A percentile compares a stretch with the other conserved stretches of the same genome.
phyloP scores from a whole-genome alignment of 108 stramenopile species.

The Chaetoceros tenuissimus region DNA sequence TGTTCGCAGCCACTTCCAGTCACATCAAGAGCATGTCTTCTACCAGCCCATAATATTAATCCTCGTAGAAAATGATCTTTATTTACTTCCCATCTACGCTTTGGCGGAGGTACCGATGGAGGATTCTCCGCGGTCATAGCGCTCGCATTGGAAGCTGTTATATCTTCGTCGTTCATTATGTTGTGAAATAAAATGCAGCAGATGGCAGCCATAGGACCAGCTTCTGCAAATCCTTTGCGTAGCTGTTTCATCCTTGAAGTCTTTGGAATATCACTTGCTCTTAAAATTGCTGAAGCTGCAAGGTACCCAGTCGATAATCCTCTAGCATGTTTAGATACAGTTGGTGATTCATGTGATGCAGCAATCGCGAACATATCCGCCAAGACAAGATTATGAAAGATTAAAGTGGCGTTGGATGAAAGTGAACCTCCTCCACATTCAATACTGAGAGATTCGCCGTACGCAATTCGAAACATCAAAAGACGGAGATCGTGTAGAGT shows the following conservation, averaged over 20 bases:
- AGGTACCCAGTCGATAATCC: conserved; percentile 56
- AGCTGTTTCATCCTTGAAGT: conserved; percentile 21
- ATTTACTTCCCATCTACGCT: conserved; percentile 57
- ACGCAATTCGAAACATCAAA: conserved; percentile 59
- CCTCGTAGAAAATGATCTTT: conserved; percentile 60
- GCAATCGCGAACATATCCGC: conserved; percentile 69
- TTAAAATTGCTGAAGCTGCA: conserved; percentile 45
- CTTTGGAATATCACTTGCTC: conserved; percentile 28
- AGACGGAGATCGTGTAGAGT: conserved; percentile 69
- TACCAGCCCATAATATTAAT: conserved; percentile 65
- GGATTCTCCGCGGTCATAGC: background rate
- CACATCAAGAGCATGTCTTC: conserved; percentile 55
- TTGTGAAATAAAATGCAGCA: conserved; percentile 67
- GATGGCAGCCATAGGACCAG: conserved; percentile 67
- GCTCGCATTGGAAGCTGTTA: conserved; percentile 4
- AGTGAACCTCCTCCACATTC: conserved; percentile 84
- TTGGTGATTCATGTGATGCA: conserved; percentile 52
- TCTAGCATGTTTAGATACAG: conserved; percentile 50
- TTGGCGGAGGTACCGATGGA: conserved; percentile 27
- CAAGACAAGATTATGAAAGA: conserved; percentile 59
- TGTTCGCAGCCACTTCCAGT: conserved; percentile 66
- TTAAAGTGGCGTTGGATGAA: conserved; percentile 55
- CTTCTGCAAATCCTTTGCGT: conserved; percentile 55
- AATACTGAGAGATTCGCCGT: conserved; percentile 65
- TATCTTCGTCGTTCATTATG: conserved; percentile 29